Evolutionary conservation across 1,284 basidiomycete species (phyloP).

Genomic region (Exsudoporus floridanus): DNA sequence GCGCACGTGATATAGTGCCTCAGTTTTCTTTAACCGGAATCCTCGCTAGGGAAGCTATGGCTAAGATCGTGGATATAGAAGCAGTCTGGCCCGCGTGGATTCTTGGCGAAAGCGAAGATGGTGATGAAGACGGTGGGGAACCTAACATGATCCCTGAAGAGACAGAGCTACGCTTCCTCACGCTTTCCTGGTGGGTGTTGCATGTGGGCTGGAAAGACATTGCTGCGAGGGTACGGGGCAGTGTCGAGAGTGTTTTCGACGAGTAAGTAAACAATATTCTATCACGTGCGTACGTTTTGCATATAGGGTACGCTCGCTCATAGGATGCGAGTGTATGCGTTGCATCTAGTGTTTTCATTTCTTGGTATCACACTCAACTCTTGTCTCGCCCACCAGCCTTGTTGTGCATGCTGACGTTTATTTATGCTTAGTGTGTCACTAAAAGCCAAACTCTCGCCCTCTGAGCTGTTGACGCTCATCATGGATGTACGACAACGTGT

Average conservation of each 20-base stretch:
- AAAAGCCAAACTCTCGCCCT: constrained; percentile 67
- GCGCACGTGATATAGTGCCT: constrained; percentile 42
- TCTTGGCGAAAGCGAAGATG: constrained; percentile 13
- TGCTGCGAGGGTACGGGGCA: constrained; percentile 66
- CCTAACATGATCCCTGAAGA: constrained; percentile 48
- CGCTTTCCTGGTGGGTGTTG: constrained; percentile 88
- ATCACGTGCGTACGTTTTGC: background rate
- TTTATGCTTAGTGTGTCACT: constrained; percentile 61
- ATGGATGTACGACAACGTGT: constrained; percentile 70
- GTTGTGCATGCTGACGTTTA: constrained; percentile 9
- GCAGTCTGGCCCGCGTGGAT: constrained; percentile 28
- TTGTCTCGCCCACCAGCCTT: background rate
- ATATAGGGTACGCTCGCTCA: background rate
- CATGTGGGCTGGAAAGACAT: constrained; percentile 88
- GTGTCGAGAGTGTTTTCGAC: constrained; percentile 79
- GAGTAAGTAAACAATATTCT: constrained; percentile 48
- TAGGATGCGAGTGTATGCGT: background rate
- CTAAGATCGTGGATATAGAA: constrained; percentile 27
- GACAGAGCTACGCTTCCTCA: constrained; percentile 77
- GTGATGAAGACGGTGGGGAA: constrained; percentile 17
- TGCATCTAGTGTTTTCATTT: background rate
- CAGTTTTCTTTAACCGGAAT: constrained; percentile 30
- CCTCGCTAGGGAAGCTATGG: constrained; percentile 26
- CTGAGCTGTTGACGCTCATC: constrained; percentile 69
- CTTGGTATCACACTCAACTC: background rate